A percentile compares a stretch with the other conserved stretches of the same genome.
Evolutionary conservation across 208 protist species (phyloP).

Genomic region (Herpetomonas samuelpessoai): DNA sequence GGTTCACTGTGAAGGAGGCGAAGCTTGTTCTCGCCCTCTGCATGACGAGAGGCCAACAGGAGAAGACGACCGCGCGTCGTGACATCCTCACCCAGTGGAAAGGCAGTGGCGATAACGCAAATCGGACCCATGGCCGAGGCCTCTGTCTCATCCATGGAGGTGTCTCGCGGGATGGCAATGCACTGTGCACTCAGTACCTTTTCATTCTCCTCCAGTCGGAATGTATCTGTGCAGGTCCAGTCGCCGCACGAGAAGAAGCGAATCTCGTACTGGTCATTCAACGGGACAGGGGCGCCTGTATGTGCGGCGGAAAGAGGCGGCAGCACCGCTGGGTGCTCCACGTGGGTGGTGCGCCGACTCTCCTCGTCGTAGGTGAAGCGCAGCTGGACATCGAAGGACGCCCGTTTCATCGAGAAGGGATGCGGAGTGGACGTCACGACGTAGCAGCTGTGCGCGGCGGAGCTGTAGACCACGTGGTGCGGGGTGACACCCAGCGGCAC

Average conservation of each 20-base stretch:
- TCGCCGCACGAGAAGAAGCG: conserved; percentile 48
- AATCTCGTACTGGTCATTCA: conserved; percentile 67
- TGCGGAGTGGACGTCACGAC: conserved; percentile 64
- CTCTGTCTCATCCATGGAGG: conserved; percentile 24
- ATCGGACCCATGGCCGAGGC: conserved; percentile 40
- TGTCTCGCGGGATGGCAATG: conserved; percentile 52
- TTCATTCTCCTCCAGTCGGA: conserved; percentile 79
- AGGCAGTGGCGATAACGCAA: conserved; percentile 79
- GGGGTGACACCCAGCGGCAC: conserved; percentile 76
- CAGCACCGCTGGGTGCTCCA: conserved; percentile 34
- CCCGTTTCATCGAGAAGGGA: conserved; percentile 59
- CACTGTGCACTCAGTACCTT: conserved; percentile 62
- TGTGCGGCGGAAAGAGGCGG: conserved; percentile 27
- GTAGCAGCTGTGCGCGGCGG: conserved; percentile 59
- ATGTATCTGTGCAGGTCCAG: conserved; percentile 43
- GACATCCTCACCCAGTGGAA: conserved; percentile 83
- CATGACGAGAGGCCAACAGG: conserved; percentile 40
- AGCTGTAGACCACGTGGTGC: conserved; percentile 74
- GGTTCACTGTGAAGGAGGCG: conserved; percentile 67
- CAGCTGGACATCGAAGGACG: conserved; percentile 84
- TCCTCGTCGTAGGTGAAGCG: conserved; percentile 55
- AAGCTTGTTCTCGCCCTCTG: conserved; percentile 25
- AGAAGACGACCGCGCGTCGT: conserved; percentile 73
- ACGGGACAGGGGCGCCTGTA: conserved; percentile 55
- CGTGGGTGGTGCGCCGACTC: conserved; percentile 32